Evolutionary conservation across 371 early-diverging fungal species (phyloP).

Genomic region (Circinella minor): DNA sequence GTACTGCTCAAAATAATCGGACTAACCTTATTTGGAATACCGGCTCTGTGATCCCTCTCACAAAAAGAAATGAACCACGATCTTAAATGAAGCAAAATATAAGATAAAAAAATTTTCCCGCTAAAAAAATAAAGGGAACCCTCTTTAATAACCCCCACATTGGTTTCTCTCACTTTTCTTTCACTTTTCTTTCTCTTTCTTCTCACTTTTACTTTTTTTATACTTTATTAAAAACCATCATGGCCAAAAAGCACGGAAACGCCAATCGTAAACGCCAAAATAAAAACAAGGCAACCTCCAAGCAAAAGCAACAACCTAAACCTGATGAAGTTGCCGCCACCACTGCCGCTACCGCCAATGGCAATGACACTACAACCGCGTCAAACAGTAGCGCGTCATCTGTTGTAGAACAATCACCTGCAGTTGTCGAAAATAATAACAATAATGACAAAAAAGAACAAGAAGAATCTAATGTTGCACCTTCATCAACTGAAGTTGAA

Average conservation of each 20-base stretch:
- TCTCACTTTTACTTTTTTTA: not conserved
- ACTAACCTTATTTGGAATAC: constrained; percentile 7
- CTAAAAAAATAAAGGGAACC: constrained; percentile 4
- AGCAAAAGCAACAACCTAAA: constrained; percentile 15
- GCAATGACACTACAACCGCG: not conserved
- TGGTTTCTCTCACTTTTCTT: constrained; percentile 8
- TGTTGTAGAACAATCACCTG: not conserved
- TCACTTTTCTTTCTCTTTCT: constrained; percentile 3
- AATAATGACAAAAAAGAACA: not conserved
- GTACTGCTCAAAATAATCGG: not conserved
- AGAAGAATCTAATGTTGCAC: not conserved
- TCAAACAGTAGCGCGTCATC: constrained; percentile 18
- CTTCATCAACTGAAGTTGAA: not conserved
- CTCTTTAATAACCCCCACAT: not conserved
- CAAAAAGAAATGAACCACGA: constrained; percentile 11
- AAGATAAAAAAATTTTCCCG: constrained; percentile 14
- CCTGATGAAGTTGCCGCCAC: not conserved
- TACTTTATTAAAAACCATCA: not conserved
- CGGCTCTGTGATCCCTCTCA: not conserved
- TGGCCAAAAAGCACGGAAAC: constrained; percentile 15
- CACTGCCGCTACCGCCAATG: not conserved
- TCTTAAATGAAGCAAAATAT: not conserved
- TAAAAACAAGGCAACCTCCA: not conserved
- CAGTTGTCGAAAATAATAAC: not conserved
- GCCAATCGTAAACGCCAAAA: constrained; percentile 12